Evolutionary conservation across 345 rosid species (phyloP).

Genomic region (Aquilaria malaccensis): DNA sequence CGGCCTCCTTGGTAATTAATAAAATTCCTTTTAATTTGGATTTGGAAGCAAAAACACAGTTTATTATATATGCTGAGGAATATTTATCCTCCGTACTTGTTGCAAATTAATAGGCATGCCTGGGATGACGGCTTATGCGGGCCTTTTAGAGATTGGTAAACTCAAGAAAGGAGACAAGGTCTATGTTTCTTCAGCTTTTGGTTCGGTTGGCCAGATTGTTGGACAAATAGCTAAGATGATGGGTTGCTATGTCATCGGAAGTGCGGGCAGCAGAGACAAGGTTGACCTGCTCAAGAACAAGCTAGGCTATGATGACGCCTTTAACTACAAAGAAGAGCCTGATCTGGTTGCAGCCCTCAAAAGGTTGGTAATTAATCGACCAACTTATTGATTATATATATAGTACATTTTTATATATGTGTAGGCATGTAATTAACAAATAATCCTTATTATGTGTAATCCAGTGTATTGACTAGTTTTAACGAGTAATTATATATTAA

Average conservation of each 20-base stretch:
- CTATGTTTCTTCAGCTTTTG: slow-evolving; percentile 43
- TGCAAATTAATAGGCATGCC: slow-evolving; percentile 25
- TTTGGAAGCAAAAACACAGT: slow-evolving; percentile 38
- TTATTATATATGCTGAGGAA: not conserved
- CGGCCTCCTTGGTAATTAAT: slow-evolving; percentile 44
- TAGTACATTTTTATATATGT: too few relatives aligned
- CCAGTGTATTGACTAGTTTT: too few relatives aligned
- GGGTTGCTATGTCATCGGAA: slow-evolving; percentile 53
- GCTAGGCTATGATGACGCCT: slow-evolving; percentile 66
- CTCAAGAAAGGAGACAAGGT: slow-evolving; percentile 43
- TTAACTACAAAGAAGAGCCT: slow-evolving; percentile 63
- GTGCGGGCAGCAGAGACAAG: slow-evolving; percentile 42
- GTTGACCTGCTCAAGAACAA: slow-evolving; percentile 54
- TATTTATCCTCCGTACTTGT: too few relatives aligned
- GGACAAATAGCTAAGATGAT: slow-evolving; percentile 47
- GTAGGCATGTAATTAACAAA: too few relatives aligned
- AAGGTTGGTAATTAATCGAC: slow-evolving; percentile 25
- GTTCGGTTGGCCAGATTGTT: slow-evolving; percentile 59
- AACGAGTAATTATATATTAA: too few relatives aligned
- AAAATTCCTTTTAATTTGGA: too few relatives aligned
- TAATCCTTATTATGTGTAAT: too few relatives aligned
- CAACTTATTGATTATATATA: too few relatives aligned
- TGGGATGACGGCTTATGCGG: slow-evolving; percentile 50
- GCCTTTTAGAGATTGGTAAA: slow-evolving; percentile 34
- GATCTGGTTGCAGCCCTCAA: slow-evolving; percentile 47